Percentiles rank a stretch among this genome's conserved stretches.
Conservation (phyloP, 345 rosid genomes). For the Pistacia atlantica region DNA sequence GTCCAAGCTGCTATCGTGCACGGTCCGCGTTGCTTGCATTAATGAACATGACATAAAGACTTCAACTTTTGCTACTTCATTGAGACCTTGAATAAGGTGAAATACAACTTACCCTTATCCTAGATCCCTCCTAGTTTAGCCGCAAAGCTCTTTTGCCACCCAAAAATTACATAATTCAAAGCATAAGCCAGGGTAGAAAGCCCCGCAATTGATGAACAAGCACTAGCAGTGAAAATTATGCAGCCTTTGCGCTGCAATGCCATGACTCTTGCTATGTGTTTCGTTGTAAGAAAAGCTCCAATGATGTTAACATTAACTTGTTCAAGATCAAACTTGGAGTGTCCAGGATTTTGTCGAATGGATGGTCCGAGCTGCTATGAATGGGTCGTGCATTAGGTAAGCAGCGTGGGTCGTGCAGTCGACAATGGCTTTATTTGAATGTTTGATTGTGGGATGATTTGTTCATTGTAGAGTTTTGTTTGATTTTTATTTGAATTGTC, state of each 20-base stretch:
- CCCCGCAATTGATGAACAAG: conserved; percentile 32
- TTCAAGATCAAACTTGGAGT: conserved; percentile 31
- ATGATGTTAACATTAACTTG: conserved; percentile 33
- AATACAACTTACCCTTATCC: conserved; percentile 47
- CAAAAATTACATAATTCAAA: conserved; percentile 37
- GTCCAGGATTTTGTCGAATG: conserved; percentile 26
- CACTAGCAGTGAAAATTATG: conserved; percentile 40
- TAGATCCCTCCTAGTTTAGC: conserved; percentile 44
- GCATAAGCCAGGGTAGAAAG: conserved; percentile 25
- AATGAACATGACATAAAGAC: background rate
- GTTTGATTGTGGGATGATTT: background rate
- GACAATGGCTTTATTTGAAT: no score
- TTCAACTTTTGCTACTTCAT: background rate
- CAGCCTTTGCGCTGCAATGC: conserved; percentile 29
- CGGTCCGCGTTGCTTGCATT: no score
- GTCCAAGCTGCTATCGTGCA: no score
- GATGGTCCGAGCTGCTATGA: background rate
- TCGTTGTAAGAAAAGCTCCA: conserved; percentile 41
- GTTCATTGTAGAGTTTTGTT: no score
- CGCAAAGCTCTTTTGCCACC: conserved; percentile 34
- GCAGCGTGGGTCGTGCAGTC: no score
- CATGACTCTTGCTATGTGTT: conserved; percentile 50
- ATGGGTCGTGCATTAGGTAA: no score
- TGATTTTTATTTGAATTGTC: no score
- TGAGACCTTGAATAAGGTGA: conserved; percentile 19